These are phyloP conservation scores for Xerocomellus amylosporus DNA, from an alignment of 768 basidiomycete species.

Conservation along the genomic window DNA sequence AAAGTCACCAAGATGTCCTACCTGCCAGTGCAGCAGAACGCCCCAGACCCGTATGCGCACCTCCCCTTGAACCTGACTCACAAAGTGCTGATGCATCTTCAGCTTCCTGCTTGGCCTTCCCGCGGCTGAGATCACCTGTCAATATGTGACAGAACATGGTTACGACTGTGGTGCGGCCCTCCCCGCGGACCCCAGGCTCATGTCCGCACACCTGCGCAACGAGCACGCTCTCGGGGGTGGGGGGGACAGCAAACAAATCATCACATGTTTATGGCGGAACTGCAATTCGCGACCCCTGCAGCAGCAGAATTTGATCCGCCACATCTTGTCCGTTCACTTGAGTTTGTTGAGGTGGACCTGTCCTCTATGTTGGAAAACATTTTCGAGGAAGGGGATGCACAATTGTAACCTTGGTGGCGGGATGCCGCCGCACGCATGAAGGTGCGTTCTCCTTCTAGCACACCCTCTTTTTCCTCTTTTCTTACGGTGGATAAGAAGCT, in stretches of 20 bases:
- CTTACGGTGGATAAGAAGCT: neutral
- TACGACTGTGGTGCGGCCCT: slow-evolving; percentile 1
- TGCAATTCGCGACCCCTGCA: slow-evolving; percentile 3
- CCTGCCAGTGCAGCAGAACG: no score
- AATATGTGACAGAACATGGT: neutral
- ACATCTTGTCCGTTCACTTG: neutral
- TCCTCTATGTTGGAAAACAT: neutral
- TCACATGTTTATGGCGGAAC: neutral
- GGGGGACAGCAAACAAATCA: neutral
- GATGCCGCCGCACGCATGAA: neutral
- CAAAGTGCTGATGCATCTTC: neutral
- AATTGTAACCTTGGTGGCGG: neutral
- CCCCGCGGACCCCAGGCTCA: neutral
- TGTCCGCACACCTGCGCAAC: neutral
- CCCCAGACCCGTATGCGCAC: no score
- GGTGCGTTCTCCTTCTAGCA: neutral
- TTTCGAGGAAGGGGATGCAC: slow-evolving; percentile 4
- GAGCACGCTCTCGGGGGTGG: neutral
- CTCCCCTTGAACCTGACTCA: no score
- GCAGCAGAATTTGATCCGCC: neutral
- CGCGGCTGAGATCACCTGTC: neutral
- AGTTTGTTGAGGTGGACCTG: slow-evolving; percentile 6
- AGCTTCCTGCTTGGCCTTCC: neutral
- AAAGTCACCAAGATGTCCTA: no score
- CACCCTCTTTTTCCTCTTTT: neutral